phyloP scores from a whole-genome alignment of 2,329 filamentous ascomycete species.

The Coleophoma eucalyptorum region DNA sequence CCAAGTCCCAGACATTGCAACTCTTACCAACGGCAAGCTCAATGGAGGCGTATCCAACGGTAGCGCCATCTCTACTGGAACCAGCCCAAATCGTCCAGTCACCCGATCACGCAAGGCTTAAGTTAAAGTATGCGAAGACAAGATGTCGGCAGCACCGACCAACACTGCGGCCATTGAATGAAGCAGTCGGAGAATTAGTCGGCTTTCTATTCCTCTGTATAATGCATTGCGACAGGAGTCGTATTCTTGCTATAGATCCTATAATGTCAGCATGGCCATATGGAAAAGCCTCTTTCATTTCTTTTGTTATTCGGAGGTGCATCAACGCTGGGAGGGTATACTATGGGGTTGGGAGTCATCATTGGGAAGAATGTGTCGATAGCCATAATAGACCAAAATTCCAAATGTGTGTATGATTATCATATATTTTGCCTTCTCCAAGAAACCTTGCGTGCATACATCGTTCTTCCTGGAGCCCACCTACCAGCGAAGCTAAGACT shows the following conservation, averaged over 20 bases:
- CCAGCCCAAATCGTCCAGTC: slow-evolving; percentile 22
- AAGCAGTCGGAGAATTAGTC: slow-evolving; percentile 14
- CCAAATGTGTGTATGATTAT: slow-evolving; percentile 1
- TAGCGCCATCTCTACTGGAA: slow-evolving; percentile 37
- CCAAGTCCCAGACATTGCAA: slow-evolving; percentile 26
- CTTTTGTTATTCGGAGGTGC: slow-evolving; percentile 10
- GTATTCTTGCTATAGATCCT: slow-evolving; percentile 10
- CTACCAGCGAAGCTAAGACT: neutral
- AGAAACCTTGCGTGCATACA: neutral
- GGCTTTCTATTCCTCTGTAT: slow-evolving; percentile 18
- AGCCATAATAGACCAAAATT: slow-evolving; percentile 3
- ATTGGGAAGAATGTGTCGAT: slow-evolving; percentile 8
- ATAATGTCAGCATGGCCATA: slow-evolving; percentile 15
- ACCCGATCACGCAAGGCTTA: slow-evolving; percentile 31
- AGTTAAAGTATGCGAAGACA: neutral
- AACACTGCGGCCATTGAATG: neutral
- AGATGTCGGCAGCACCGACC: slow-evolving; percentile 2
- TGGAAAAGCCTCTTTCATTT: slow-evolving; percentile 5
- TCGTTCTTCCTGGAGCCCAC: neutral
- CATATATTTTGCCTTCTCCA: neutral
- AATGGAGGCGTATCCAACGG: slow-evolving; percentile 34
- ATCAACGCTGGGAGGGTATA: slow-evolving; percentile 6
- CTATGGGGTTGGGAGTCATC: neutral
- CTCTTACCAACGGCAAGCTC: slow-evolving; percentile 26
- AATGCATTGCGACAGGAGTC: slow-evolving; percentile 11